Evolutionary conservation across 306 rosid species (phyloP), one percentile per base, ranked within the genome.

Genomic region (Citrullus amarus): DNA sequence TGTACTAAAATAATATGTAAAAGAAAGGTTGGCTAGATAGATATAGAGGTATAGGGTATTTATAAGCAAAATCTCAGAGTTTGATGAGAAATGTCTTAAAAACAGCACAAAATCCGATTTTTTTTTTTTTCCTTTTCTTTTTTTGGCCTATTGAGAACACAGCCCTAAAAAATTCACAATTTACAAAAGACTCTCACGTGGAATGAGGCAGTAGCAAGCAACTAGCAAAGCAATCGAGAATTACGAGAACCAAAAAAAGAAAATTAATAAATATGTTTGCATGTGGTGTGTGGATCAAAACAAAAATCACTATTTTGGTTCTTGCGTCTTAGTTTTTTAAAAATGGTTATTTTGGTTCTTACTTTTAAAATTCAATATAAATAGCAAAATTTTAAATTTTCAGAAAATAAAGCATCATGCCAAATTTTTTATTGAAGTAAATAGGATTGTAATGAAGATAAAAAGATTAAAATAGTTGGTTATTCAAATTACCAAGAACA

Each of bases 21-120:
- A 22, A 5, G 22, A 58, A 58, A 58, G 34, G 15, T 58, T 12
- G 38, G 66, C 1, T 55, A 0, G 28, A 18, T 18, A 55, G 28
- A 55, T 54, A 54, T 16, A 55, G 60, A 59, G 13, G 65, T 25
- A 25, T 25, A 28, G 32, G 38, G 36, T 13, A 85, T 78, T 86
- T 86, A 86, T 83, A 84, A 78, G 87, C 90, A 92, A 92, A 85
- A 54, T 89, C 91, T 91, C 89, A 84, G 87, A 79, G 82, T 79
- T 82, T 80, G 9, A 62, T 61, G 36, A 14, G 62, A 58, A 22
- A 44, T 77, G 65, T 11, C 73, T 62, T 28, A 50, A 30, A 78
- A 61, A 78, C n/a, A 57, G 9, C 48, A 57, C 78, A 53, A 75
- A 8, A 56, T 76, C 30, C 18, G 50, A 73, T 48, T 53, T 9